Base-by-base conservation (phyloP, 2,329 filamentous ascomycete genomes). In the Hymenoscyphus linearis region DNA sequence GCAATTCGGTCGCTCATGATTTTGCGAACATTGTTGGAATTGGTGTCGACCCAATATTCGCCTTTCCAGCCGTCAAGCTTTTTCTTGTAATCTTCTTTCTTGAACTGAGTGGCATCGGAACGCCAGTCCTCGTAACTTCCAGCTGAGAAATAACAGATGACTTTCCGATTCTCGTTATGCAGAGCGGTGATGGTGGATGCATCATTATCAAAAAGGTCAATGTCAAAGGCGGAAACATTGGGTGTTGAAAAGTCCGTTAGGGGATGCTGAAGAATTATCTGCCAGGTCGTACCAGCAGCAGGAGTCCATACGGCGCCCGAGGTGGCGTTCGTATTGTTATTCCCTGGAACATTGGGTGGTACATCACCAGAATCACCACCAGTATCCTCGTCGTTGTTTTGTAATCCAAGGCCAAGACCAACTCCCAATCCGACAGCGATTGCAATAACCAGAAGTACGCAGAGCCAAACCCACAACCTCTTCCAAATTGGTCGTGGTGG, bases 131-230 rank as follows among this genome's bases (percentile, higher is more conserved):
- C 88, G 68, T 82, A 89, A 7, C 83, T 86, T 1, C 88, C 88
- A 0, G 85, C 86, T 58, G 84, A 87, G 75, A 90, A 90, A 74
- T 91, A 91, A 76, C 88, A 91, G 61, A 90, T 85, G 60, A 89
- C 82, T 64, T 82, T 84, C 69, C 82, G 82, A 5, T 80, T 82
- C 44, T 77, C 68, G 2, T 64, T 63, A 53, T 85, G 80, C 14
- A 86, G 74, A 3, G 72, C 69, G 4, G 72, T 61, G 53, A 85
- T 81, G 1, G 74, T 77, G 6, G 73, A 69, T 13, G 75, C 74
- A 9, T 75, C 71, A 58, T 81, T 82, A 71, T 87, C 67, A 10
- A 70, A 65, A 16, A 68, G 65, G 55, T 74, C 74, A 68, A 77
- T 73, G 66, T 80, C 69, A 71, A 74, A 70, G 34, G 64, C 59